A percentile compares a stretch with the other conserved stretches of the same genome.
Conservation (phyloP, 2,329 filamentous ascomycete species). For the Exophiala sideris region DNA sequence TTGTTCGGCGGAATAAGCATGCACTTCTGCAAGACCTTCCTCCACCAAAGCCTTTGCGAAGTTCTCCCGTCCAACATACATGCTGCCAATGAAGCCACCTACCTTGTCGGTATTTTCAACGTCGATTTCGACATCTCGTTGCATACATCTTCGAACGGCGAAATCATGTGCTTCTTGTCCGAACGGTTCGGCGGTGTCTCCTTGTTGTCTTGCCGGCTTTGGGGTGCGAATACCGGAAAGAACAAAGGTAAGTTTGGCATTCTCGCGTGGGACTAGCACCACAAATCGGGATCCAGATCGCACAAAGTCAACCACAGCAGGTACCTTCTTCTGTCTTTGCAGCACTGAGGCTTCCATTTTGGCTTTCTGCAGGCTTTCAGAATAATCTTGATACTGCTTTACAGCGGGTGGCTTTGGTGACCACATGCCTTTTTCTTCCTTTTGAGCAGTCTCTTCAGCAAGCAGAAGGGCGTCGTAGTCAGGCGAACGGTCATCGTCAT, state of each 20-base stretch:
- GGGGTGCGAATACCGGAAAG: constrained; percentile 90
- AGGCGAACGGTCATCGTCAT: constrained; percentile 87
- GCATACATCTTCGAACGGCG: constrained; percentile 80
- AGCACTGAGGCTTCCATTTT: constrained; percentile 88
- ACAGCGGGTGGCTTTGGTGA: constrained; percentile 79
- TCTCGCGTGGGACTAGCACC: constrained; percentile 84
- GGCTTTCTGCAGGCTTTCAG: constrained; percentile 88
- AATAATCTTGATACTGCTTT: constrained; percentile 83
- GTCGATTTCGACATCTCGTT: constrained; percentile 94
- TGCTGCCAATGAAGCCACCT: constrained; percentile 91
- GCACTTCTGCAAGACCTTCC: constrained; percentile 87
- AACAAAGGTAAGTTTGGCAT: constrained; percentile 91
- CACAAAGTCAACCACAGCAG: constrained; percentile 93
- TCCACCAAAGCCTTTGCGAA: constrained; percentile 91
- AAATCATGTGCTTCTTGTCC: constrained; percentile 93
- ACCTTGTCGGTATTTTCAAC: constrained; percentile 94
- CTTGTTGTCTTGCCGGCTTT: constrained; percentile 74
- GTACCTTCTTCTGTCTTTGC: constrained; percentile 86
- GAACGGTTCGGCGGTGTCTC: constrained; percentile 84
- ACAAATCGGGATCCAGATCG: constrained; percentile 96
- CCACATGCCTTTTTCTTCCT: constrained; percentile 92
- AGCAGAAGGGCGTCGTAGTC: constrained; percentile 70
- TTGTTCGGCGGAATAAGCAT: constrained; percentile 94
- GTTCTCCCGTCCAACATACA: constrained; percentile 92
- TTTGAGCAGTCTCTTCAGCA: constrained; percentile 62